Evolutionary conservation across 345 rosid genomes (phyloP), one percentile per base, ranked within the genome.

Genomic region (Eutrema japonicum): DNA sequence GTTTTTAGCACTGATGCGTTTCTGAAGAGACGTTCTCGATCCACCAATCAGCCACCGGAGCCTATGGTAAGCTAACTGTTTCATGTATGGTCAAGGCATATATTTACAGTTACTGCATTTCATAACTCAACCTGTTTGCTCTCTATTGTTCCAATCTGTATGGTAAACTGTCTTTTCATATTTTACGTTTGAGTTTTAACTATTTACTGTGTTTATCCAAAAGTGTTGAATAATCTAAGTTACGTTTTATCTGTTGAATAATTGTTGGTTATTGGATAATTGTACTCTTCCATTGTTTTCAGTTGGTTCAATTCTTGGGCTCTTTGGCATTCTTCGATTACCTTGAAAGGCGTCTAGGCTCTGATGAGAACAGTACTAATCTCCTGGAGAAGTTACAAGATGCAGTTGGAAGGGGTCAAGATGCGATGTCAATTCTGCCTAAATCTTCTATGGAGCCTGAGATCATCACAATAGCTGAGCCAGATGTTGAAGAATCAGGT

Each of bases 351-450:
- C 86, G 87, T 54, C 70, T 81, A 41, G 83, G 87, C 77, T 84
- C 85, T 65, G 96, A 88, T 51, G 92, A 84, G 86, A 85, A 79
- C 73, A 82, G 77, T 76, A 78, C 76, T 80, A 87, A 92, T 85
- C 96, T 92, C 38, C 91, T 95, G 29, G 98, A 95, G 76, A 95
- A 86, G 84, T 83, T 90, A 81, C 98, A 92, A 85, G 99, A 95
- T 80, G 94, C 99, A 52, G 78, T 92, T 67, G 96, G 96, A 57
- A 92, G 98, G 86, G 97, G 96, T 81, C 98, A 95, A 75, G 90
- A 88, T 83, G 93, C 91, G 41, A 81, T 77, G 83, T 92, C 94
- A 12, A 75, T 88, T 83, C 80, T 95, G 66, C 94, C 97, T 53
- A 82, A 89, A 48, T 70, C 84, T 27, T 79, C 70, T 62, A 76